Base-by-base conservation (phyloP, 352 stramenopile species). In the Pythium rishiriense region DNA sequence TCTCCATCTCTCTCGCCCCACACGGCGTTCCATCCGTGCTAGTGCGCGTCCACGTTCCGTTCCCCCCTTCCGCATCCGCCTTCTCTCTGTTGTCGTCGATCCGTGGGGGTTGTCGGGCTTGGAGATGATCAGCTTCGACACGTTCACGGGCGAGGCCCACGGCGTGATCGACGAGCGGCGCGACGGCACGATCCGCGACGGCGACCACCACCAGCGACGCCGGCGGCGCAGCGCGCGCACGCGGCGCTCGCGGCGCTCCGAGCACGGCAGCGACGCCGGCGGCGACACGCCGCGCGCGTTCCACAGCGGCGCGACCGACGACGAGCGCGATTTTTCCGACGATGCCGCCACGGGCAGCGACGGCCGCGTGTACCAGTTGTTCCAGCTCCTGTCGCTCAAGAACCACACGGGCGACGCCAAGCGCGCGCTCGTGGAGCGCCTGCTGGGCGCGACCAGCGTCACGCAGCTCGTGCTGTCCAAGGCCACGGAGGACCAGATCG, bases 51-150 rank as follows among this genome's bases (percentile, higher is more conserved):
- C n/a, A n/a, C n/a, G n/a, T n/a, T n/a, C n/a, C n/a, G n/a, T n/a
- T n/a, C n/a, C n/a, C n/a, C n/a, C n/a, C n/a, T n/a, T 21, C 37
- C 11, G 37, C 37, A 43, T 17, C 15, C 37, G 11, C 37, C 37
- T n/a, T n/a, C n/a, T 5, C 37, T 43, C 37, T 43, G 9, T 4
- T 1, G 14, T 17, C 37, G 37, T 62, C 54, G 17, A 53, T 42
- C 17, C 19, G 26, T 50, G 43, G 19, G 15, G n/a, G n/a, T n/a
- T n/a, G n/a, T n/a, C n/a, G n/a, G n/a, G n/a, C n/a, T n/a, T n/a
- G n/a, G n/a, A n/a, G n/a, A 91, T 91, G 80, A 91, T 91, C 72
- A 90, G 83, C 77, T 90, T 89, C 37, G 76, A 91, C 74, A 90
- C 83, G 37, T 91, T 91, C 74, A 78, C 69, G 21, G 79, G 53